Base-by-base conservation (phyloP, 75 land plant species). In the Pinus albicaulis region DNA sequence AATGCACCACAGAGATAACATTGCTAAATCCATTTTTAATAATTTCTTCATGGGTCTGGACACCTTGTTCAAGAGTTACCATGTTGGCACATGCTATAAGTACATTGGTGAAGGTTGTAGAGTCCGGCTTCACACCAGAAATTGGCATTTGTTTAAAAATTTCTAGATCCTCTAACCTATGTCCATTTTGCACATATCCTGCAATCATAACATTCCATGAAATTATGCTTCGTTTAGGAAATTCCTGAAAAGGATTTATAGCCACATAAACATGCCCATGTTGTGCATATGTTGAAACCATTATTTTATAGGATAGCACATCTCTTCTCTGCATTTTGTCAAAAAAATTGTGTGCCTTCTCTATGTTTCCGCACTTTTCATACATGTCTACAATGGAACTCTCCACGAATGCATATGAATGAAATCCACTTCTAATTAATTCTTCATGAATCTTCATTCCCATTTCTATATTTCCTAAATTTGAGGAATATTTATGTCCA, bases 401-500 rank as follows among this genome's bases (percentile, higher is more conserved):
- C 19, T 14, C 64, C 4, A 74, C 61, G 12, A 56, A 16, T 22
- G 41, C 55, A 6, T 74, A 7, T 2, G 36, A 7, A 17, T 44
- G 13, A 25, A 72, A 55, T 22, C 55, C 61, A 5, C 12, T 36
- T 28, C 56, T 57, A 6, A 23, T 22, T 36, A 75, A 34, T 31
- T 76, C 22, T 16, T 56, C 26, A 56, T 78, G 80, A 3, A 78
- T 78, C 7, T 78, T 25, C 77, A 55, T 56, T 15, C 80, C 80
- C 44, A 28, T n/a, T 34, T 78, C 61, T 28, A 74, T 7, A 5
- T 0, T 7, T 44, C 48, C 48, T 44, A n/a, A n/a, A n/a, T n/a
- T n/a, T n/a, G n/a, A n/a, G n/a, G n/a, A n/a, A n/a, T n/a, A n/a
- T n/a, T n/a, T n/a, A n/a, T n/a, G n/a, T n/a, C n/a, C n/a, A n/a